A percentile compares a stretch with the other conserved stretches of the same genome.
phyloP scores from a whole-genome alignment of 768 basidiomycete species.

The Trametes sanguinea region DNA sequence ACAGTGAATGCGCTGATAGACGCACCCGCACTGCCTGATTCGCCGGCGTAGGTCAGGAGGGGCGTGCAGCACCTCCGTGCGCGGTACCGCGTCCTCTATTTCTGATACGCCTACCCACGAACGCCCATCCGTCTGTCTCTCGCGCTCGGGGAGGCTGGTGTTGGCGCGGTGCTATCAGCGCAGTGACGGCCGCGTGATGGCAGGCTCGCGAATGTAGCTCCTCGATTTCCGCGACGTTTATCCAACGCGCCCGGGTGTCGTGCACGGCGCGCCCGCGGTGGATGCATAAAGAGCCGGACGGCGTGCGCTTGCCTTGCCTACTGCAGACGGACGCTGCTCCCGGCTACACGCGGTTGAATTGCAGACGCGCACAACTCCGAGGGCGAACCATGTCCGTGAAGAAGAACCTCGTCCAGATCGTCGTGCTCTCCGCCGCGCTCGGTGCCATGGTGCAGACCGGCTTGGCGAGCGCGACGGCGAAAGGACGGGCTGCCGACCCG shows the following conservation, averaged over 20 bases:
- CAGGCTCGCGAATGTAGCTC: not conserved
- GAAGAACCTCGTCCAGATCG: not conserved
- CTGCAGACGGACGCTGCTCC: not conserved
- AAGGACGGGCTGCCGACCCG: not conserved
- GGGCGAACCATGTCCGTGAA: not conserved
- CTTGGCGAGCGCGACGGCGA: not conserved
- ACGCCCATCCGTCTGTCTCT: not conserved
- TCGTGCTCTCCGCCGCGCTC: not conserved
- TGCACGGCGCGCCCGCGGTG: not conserved
- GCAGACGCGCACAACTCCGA: not conserved
- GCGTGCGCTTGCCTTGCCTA: not conserved
- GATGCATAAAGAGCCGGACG: not conserved
- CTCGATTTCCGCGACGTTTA: constrained; percentile 18
- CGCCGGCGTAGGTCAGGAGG: constrained; percentile 9
- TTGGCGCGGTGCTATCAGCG: no score
- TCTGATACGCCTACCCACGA: constrained; percentile 1
- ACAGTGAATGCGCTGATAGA: not conserved
- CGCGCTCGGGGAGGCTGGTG: no score
- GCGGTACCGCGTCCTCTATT: constrained; percentile 1
- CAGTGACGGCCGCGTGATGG: constrained; percentile 1
- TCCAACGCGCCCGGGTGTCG: constrained; percentile 4
- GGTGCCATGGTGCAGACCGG: constrained; percentile 1
- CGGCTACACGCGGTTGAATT: not conserved
- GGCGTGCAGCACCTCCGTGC: not conserved
- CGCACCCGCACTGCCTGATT: not conserved